phyloP scores from a whole-genome alignment of 768 basidiomycete species.

The Pluteus cervinus region DNA sequence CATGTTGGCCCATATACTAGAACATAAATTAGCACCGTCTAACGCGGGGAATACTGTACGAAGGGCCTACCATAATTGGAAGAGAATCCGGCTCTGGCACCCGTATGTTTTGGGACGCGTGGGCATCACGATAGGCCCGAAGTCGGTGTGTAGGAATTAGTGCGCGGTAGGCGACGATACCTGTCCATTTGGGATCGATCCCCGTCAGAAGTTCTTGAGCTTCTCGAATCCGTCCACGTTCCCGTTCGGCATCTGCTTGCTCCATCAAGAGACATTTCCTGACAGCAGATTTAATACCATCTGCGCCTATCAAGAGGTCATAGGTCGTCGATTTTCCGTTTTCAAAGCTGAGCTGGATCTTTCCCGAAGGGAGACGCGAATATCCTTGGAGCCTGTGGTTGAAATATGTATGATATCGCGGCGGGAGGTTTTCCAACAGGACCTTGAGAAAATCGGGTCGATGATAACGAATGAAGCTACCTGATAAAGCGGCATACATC shows the following conservation, averaged over 20 bases:
- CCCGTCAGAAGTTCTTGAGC: constrained; percentile 11
- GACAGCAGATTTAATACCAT: constrained; percentile 31
- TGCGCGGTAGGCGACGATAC: constrained; percentile 30
- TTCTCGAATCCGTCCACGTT: constrained; percentile 7
- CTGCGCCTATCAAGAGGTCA: constrained; percentile 41
- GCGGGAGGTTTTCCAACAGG: constrained; percentile 36
- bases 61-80: constrained; percentile 22
- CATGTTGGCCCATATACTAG: constrained; percentile 26
- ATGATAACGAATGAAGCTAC: constrained; percentile 28
- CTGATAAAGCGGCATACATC: constrained; percentile 9
- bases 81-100: constrained; percentile 16
- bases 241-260: constrained; percentile 9
- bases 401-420: constrained; percentile 27
- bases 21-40: not conserved
- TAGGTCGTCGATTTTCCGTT: constrained; percentile 41
- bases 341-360: constrained; percentile 30
- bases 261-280: constrained; percentile 18
- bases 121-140: constrained; percentile 15
- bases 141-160: constrained; percentile 20
- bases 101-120: constrained; percentile 18
- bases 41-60: constrained; percentile 5
- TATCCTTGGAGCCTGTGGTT: constrained; percentile 39
- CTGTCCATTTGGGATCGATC: constrained; percentile 31
- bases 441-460: constrained; percentile 45
- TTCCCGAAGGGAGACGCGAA: constrained; percentile 16